Base-by-base conservation (phyloP, 805 yeast genomes). In the Tetrapisispora fleetii region DNA sequence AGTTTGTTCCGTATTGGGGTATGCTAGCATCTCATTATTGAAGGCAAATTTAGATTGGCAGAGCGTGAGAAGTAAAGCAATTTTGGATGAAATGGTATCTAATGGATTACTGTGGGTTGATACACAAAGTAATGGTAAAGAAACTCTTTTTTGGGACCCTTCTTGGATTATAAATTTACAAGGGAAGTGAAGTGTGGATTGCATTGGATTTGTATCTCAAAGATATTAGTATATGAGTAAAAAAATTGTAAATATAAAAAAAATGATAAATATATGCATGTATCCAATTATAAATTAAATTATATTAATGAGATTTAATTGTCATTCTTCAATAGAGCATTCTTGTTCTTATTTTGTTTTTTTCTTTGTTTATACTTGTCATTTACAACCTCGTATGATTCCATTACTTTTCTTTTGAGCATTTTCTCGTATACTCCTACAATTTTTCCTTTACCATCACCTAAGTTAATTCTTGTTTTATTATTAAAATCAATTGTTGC, bases 101-200 rank as follows among this genome's bases (percentile, higher is more conserved):
- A 75, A 75, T 45, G 97, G 98, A 3, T 72, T 88, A 47, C 67
- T 91, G 14, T 91, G 99, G 99, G 68, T 89, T 1, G 98, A 90
- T 61, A 65, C 67, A 7, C 81, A 75, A 46, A 67, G 66, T 2
- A 67, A 56, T 1, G 52, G 57, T 14, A 64, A 61, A 1, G 82
- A 77, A 54, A 58, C 56, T 14, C 69, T 69, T 48, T 85, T 74
- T 56, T 85, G 91, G 91, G 86, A 80, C 52, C 87, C 90, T 0
- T 75, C 85, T 1, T 82, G 87, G 87, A 80, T 83, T 47, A 54
- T 43, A n/a, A 43, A 24, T n/a, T 16, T 36, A n/a, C 32, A 41
- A 30, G 44, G 44, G 4, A n/a, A 18, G 32, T 41, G 30, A 13
- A 41, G 14, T 9, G 37, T n/a, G n/a, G 28, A 8, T 24, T 24